phyloP scores from a whole-genome alignment of 2,329 filamentous ascomycete genomes.

The Penicillium vulpinum region DNA sequence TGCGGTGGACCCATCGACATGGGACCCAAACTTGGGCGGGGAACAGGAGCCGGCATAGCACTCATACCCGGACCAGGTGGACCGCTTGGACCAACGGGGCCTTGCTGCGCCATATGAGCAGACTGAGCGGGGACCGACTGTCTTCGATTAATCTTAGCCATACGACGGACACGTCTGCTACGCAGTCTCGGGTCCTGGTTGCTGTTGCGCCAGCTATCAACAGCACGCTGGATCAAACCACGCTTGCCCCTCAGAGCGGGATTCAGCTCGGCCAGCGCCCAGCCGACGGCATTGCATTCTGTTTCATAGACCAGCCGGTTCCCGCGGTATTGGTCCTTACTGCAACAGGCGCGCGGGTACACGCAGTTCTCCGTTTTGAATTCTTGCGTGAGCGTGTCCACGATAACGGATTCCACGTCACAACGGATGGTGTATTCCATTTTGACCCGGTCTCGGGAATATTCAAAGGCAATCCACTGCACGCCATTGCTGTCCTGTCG shows the following conservation, averaged over 20 bases:
- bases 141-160: constrained; percentile 92
- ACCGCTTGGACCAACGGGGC: neutral
- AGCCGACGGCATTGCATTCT: constrained; percentile 99
- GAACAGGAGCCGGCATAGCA: constrained; percentile 54
- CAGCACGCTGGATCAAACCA: constrained; percentile 91
- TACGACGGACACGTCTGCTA: constrained; percentile 86
- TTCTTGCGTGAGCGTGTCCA: constrained; percentile 77
- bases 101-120: constrained; percentile 49
- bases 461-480: constrained; percentile 98
- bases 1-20: constrained; percentile 69
- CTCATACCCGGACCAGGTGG: constrained; percentile 57
- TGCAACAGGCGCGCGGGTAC: constrained; percentile 90
- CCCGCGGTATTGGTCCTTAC: constrained; percentile 93
- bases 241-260: constrained; percentile 87
- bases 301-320: constrained; percentile 96
- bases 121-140: constrained; percentile 65
- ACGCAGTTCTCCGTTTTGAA: constrained; percentile 99
- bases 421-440: constrained; percentile 99
- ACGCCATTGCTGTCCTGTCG: constrained; percentile 94
- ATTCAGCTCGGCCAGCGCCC: constrained; percentile 93
- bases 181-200: constrained; percentile 91
- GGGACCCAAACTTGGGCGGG: constrained; percentile 47
- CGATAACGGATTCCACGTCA: constrained; percentile 94
- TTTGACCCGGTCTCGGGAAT: constrained; percentile 94
- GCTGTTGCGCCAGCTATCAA: constrained; percentile 98